Base-by-base conservation (phyloP, 768 basidiomycete genomes). In the Amanita pallidorosea region DNA sequence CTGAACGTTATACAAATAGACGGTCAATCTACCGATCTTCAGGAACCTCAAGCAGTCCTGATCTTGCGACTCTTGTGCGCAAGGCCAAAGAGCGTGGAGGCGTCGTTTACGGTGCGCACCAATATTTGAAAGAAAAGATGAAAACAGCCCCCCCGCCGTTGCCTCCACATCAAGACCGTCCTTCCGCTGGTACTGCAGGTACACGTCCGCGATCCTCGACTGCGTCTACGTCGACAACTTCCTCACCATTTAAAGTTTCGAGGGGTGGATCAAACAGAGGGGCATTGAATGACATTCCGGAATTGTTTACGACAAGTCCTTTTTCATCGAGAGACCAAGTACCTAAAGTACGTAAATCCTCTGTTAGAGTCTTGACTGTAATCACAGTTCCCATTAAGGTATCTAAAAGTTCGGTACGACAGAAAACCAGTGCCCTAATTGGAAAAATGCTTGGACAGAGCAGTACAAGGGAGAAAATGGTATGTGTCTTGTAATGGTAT, bases 11-110 rank as follows among this genome's bases (percentile, higher is more conserved):
- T 59, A 79, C 77, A 7, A 87, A 87, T 63, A 77, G 89, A 41
- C 78, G 89, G 45, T 88, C 86, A 55, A 79, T 96, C 70, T 93
- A 92, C 63, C 76, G 93, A 52, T 85, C 88, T 17, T 76, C 87
- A 9, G 93, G 91, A 38, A 94, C 90, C 7, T 86, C 91, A 31
- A 89, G 87, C 58, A 91, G 86, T 61, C 94, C 93, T 23, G 93
- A 97, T 66, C 73, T 96, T 18, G 89, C 89, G 4, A 92, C 89
- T 8, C 73, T 96, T 48, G 65, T 93, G 48, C 76, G 84, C 54
- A 93, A 92, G 67, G 85, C 88, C 13, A 89, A 83, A 66, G 85
- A 85, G 59, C 70, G 76, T 45, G 79, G 79, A 17, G 75, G 70
- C 0, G 67, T 70, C 36, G 60, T 75, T 20, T 25, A 20, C 18